These are phyloP conservation scores for Chaetomiaceae sp. DNA, from an alignment of 2,329 filamentous ascomycete genomes.

Conservation along the genomic window DNA sequence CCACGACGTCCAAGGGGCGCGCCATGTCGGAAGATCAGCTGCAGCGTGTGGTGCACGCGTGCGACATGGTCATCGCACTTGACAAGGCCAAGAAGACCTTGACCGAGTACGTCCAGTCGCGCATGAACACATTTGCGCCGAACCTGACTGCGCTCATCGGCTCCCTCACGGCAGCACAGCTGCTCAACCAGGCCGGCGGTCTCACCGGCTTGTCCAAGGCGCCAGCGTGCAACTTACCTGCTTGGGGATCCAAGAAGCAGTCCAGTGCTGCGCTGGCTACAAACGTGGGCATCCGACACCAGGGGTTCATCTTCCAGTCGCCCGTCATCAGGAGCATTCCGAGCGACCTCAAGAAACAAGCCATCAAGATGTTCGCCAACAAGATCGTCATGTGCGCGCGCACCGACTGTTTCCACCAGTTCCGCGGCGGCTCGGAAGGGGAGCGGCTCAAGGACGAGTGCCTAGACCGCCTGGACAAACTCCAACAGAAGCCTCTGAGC, in stretches of 20 bases:
- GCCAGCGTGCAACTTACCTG: constrained; percentile 85
- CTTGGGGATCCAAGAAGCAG: constrained; percentile 84
- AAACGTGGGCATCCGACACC: constrained; percentile 83
- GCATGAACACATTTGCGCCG: constrained; percentile 93
- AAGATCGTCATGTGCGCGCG: constrained; percentile 92
- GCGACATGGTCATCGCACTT: constrained; percentile 80
- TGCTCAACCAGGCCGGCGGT: constrained; percentile 92
- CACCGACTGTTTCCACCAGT: constrained; percentile 78
- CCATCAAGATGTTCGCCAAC: constrained; percentile 87
- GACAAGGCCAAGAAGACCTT: constrained; percentile 81
- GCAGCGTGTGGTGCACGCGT: constrained; percentile 66
- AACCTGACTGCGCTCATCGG: constrained; percentile 89
- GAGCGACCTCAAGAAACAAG: constrained; percentile 82
- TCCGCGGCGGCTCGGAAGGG: constrained; percentile 74
- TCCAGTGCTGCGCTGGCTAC: constrained; percentile 76
- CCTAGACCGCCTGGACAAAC: constrained; percentile 79
- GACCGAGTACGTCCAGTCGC: constrained; percentile 91
- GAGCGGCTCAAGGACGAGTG: constrained; percentile 77
- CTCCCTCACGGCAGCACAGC: constrained; percentile 85
- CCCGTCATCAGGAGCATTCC: constrained; percentile 82
- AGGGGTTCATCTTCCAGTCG: constrained; percentile 90
- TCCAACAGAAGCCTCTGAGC: constrained; percentile 86
- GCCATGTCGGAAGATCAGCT: constrained; percentile 72
- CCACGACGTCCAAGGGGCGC: constrained; percentile 78
- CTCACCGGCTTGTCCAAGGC: constrained; percentile 84